phyloP scores from a whole-genome alignment of 2,329 filamentous ascomycete species.

The Colletotrichum sp. region DNA sequence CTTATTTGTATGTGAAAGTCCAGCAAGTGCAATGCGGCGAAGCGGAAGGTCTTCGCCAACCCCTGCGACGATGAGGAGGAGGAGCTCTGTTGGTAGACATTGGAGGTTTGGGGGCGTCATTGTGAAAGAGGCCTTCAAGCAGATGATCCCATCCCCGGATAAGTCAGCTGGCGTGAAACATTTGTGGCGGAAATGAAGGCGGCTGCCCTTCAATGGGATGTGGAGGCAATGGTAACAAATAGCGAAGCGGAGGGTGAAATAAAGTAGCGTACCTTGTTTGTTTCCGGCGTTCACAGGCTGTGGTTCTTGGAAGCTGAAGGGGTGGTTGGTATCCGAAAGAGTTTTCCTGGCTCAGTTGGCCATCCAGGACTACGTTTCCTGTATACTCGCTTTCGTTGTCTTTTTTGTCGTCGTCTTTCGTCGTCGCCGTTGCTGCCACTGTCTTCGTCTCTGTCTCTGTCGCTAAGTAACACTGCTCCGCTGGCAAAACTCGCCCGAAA shows the following conservation, averaged over 20 bases:
- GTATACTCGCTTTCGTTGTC: background rate
- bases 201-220: no score
- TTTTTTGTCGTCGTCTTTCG: accelerated
- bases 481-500: background rate
- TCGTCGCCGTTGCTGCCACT: background rate
- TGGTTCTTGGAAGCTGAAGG: background rate
- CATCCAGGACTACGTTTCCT: accelerated
- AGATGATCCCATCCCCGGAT: background rate
- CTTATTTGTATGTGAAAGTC: background rate
- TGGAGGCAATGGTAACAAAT: no score
- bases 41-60: accelerated
- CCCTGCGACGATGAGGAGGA: background rate
- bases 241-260: no score
- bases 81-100: background rate
- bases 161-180: background rate
- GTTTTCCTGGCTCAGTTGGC: background rate
- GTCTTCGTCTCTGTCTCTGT: background rate
- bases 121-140: accelerated
- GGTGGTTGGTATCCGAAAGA: background rate
- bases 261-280: background rate
- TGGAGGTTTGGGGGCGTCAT: background rate
- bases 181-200: background rate
- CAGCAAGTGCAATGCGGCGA: background rate
- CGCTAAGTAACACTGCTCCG: no score
- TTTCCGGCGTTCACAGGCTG: background rate